These are phyloP conservation scores for Starmerella ratchasimensis DNA, from an alignment of 805 yeast genomes.

Conservation along the genomic window DNA sequence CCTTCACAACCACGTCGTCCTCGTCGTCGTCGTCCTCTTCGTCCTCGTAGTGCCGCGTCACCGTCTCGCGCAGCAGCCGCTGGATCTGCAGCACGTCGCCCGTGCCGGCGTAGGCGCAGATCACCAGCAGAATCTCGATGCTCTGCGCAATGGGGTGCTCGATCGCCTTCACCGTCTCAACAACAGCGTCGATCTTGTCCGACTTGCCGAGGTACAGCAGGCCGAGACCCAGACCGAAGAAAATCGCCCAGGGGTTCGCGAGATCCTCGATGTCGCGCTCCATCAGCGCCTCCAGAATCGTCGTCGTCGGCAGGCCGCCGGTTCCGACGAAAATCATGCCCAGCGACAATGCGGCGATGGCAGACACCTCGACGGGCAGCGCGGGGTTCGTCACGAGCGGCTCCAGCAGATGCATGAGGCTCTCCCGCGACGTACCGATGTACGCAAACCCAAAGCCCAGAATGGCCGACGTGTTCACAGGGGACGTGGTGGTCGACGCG, in stretches of 20 bases:
- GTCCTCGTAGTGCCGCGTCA: slow-evolving; percentile 46
- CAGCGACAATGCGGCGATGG: slow-evolving; percentile 78
- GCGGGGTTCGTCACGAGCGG: slow-evolving; percentile 74
- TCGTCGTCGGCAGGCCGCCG: slow-evolving; percentile 86
- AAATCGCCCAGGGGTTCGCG: slow-evolving; percentile 73
- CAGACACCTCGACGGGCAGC: slow-evolving; percentile 60
- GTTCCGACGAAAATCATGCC: slow-evolving; percentile 95
- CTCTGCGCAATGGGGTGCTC: slow-evolving; percentile 89
- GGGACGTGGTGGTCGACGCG: slow-evolving; percentile 20
- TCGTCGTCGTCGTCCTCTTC: slow-evolving; percentile 48
- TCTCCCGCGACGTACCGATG: slow-evolving; percentile 86
- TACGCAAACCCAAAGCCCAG: slow-evolving; percentile 88
- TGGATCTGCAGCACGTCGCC: slow-evolving; percentile 95
- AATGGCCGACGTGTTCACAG: slow-evolving; percentile 66
- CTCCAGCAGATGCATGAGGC: slow-evolving; percentile 57
- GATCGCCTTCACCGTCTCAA: slow-evolving; percentile 86
- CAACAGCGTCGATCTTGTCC: slow-evolving; percentile 78
- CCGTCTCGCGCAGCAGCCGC: slow-evolving; percentile 74
- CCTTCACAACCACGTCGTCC: slow-evolving; percentile 25
- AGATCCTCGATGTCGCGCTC: slow-evolving; percentile 72
- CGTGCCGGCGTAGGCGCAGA: slow-evolving; percentile 93
- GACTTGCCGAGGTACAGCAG: slow-evolving; percentile 84
- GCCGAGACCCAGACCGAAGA: slow-evolving; percentile 85
- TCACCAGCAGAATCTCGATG: slow-evolving; percentile 74
- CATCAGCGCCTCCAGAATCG: slow-evolving; percentile 75